These are phyloP conservation scores for Trichoderma guizhouense DNA, from an alignment of 2,329 filamentous ascomycete species.

Conservation along the genomic window DNA sequence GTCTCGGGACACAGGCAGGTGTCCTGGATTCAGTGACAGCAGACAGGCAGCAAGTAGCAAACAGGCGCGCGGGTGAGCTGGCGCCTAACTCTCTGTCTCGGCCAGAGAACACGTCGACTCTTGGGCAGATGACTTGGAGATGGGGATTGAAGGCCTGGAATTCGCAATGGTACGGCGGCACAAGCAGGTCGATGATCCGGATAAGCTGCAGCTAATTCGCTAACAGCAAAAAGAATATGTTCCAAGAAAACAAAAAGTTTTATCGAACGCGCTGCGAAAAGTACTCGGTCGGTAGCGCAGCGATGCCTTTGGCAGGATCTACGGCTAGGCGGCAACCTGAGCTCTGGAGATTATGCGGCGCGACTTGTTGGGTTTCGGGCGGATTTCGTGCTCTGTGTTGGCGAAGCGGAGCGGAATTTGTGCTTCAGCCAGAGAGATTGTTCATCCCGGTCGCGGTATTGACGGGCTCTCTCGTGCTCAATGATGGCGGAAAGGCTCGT, in stretches of 20 bases:
- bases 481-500: not conserved
- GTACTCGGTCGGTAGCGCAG: not conserved
- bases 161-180: not conserved
- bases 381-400: not conserved
- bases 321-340: conserved; percentile 5
- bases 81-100: not conserved
- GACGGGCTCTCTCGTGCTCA: not conserved
- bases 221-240: not conserved
- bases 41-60: not conserved
- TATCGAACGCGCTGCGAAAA: not conserved
- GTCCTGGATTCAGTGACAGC: not conserved
- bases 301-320: not conserved
- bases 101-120: not conserved
- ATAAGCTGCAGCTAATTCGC: not conserved
- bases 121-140: not conserved
- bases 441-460: not conserved
- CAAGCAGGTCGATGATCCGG: not conserved
- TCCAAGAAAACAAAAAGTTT: not conserved
- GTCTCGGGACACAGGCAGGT: not conserved
- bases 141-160: not conserved
- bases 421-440: not conserved
- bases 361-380: conserved; percentile 11
- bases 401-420: not conserved
- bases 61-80: not conserved
- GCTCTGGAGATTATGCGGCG: conserved; percentile 1